Evolutionary conservation across 805 yeast genomes (phyloP).

Genomic region (Wickerhamiella shivajii): DNA sequence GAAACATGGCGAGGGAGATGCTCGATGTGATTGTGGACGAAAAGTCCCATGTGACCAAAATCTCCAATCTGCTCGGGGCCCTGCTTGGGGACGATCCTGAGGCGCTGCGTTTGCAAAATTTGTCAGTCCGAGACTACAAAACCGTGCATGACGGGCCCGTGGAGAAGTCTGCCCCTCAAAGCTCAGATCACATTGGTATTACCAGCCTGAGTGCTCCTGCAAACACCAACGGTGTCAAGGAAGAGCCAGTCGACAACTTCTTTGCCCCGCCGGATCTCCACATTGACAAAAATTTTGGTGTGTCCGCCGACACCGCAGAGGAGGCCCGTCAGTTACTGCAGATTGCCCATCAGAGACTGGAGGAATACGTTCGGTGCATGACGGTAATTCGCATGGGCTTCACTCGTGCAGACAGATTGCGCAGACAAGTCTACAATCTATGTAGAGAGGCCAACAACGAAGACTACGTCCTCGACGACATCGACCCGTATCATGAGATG

Average conservation of each 20-base stretch:
- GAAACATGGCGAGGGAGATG: slow-evolving; percentile 53
- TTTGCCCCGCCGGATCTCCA: slow-evolving; percentile 44
- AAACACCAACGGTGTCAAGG: slow-evolving; percentile 9
- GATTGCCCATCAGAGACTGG: slow-evolving; percentile 66
- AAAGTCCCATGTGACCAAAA: slow-evolving; percentile 56
- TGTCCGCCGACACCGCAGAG: slow-evolving; percentile 44
- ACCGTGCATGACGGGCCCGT: slow-evolving; percentile 16
- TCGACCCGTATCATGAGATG: slow-evolving; percentile 12
- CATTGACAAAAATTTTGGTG: slow-evolving; percentile 36
- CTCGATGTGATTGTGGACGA: slow-evolving; percentile 70
- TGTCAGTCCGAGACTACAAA: slow-evolving; percentile 52
- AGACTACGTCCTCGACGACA: slow-evolving; percentile 31
- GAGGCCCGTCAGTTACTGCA: slow-evolving; percentile 60
- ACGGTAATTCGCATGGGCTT: slow-evolving; percentile 60
- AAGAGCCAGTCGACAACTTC: slow-evolving; percentile 37
- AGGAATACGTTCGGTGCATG: slow-evolving; percentile 74
- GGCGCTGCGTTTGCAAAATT: slow-evolving; percentile 35
- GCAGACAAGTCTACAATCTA: slow-evolving; percentile 63
- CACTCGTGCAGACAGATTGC: slow-evolving; percentile 62
- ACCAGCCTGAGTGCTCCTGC: slow-evolving; percentile 12
- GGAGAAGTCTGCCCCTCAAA: slow-evolving; percentile 22
- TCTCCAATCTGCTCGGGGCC: slow-evolving; percentile 58
- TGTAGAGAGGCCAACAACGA: slow-evolving; percentile 69
- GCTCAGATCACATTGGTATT: slow-evolving; percentile 12
- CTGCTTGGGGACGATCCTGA: slow-evolving; percentile 78